These are phyloP conservation scores for Heracleum sosnowskyi DNA, from an alignment of 129 eudicot species.

Conservation along the genomic window DNA sequence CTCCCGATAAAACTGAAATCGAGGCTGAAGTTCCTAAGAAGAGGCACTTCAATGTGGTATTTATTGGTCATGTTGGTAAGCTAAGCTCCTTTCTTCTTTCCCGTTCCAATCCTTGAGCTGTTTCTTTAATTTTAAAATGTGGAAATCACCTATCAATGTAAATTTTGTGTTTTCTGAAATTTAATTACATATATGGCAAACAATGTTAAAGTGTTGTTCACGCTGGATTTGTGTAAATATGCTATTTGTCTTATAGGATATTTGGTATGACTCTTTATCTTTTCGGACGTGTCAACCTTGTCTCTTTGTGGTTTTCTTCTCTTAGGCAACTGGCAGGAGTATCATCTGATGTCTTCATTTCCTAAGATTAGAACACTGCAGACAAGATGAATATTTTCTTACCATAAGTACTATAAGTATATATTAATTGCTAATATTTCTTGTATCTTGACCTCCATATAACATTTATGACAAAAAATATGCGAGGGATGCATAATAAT, in stretches of 20 bases:
- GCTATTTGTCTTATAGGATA: neutral
- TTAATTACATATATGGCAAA: neutral
- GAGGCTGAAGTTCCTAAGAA: slow-evolving; percentile 44
- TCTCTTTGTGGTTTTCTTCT: neutral
- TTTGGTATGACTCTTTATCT: neutral
- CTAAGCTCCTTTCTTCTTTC: neutral
- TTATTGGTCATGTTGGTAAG: slow-evolving; percentile 90
- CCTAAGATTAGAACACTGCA: neutral
- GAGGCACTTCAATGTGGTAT: slow-evolving; percentile 86
- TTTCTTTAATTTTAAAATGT: neutral
- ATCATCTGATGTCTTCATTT: neutral
- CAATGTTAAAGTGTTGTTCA: neutral
- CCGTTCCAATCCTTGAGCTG: neutral
- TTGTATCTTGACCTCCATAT: neutral
- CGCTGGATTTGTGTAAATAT: neutral
- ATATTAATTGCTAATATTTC: neutral
- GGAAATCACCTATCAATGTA: neutral
- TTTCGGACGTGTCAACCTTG: neutral
- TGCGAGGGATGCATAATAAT: neutral
- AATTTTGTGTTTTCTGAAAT: neutral
- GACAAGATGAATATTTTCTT: neutral
- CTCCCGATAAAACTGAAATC: slow-evolving; percentile 37
- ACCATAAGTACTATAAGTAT: no score
- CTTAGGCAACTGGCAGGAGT: neutral
- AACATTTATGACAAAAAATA: neutral